phyloP scores from a whole-genome alignment of 305 asterid species.

The Caryopteris hybrid region DNA sequence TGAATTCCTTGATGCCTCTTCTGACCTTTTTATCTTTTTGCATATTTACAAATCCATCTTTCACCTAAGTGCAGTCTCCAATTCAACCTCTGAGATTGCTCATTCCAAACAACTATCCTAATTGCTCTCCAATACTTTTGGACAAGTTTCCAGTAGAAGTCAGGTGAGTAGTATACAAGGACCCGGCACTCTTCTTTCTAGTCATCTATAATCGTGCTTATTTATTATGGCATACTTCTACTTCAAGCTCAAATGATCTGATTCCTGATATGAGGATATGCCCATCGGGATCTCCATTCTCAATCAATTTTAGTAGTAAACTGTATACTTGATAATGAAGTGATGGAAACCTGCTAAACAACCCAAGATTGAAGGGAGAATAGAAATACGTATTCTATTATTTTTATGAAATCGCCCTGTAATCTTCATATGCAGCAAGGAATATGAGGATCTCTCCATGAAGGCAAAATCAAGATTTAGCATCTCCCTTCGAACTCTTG shows the following conservation, averaged over 20 bases:
- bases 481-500: slow-evolving; percentile 67
- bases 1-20: slow-evolving; percentile 13
- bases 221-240: not conserved
- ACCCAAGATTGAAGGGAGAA: not conserved
- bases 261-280: not conserved
- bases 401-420: not conserved
- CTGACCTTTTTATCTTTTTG: slow-evolving; percentile 9
- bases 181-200: not conserved
- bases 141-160: slow-evolving; percentile 89
- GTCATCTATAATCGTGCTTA: not conserved
- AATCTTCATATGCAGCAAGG: slow-evolving; percentile 50
- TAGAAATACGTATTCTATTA: not conserved
- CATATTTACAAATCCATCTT: slow-evolving; percentile 19
- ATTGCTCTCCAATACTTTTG: slow-evolving; percentile 80
- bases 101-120: slow-evolving; percentile 75
- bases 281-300: too few species aligned
- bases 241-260: not conserved
- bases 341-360: not conserved
- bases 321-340: not conserved
- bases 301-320: too few species aligned
- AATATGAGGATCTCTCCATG: slow-evolving; percentile 74
- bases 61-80: slow-evolving; percentile 60
- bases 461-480: slow-evolving; percentile 80
- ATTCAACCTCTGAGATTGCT: slow-evolving; percentile 90
- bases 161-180: slow-evolving; percentile 46